A percentile compares a stretch with the other conserved stretches of the same genome.
These are phyloP conservation scores for Aciculoconidium aculeatum DNA, from an alignment of 805 yeast genomes.

Conservation along the genomic window DNA sequence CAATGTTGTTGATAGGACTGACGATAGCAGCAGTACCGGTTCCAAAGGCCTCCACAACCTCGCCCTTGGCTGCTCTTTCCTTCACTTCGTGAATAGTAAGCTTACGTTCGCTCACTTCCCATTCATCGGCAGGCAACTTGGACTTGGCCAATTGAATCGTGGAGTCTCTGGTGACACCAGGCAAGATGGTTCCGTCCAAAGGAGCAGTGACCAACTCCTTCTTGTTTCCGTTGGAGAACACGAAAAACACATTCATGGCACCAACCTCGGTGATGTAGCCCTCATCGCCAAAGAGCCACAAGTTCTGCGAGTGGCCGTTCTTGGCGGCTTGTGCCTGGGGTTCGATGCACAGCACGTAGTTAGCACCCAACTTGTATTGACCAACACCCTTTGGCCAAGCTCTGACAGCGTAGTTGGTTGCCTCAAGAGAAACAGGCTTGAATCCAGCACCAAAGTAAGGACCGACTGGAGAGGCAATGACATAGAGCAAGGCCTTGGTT, in stretches of 20 bases:
- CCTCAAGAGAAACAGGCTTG: constrained; percentile 90
- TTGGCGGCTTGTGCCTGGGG: constrained; percentile 88
- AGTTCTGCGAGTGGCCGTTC: constrained; percentile 90
- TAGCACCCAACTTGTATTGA: constrained; percentile 92
- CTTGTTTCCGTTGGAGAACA: constrained; percentile 75
- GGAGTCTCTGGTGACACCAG: constrained; percentile 97
- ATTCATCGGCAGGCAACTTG: constrained; percentile 64
- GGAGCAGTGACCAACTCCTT: constrained; percentile 95
- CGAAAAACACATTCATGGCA: constrained; percentile 93
- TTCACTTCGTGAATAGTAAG: constrained; percentile 75
- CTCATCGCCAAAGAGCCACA: constrained; percentile 94
- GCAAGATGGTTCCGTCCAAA: constrained; percentile 92
- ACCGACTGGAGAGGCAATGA: constrained; percentile 25
- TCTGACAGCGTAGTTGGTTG: constrained; percentile 92
- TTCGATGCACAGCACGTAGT: constrained; percentile 90
- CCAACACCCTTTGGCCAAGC: constrained; percentile 99
- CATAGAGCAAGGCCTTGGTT: constrained; percentile 19
- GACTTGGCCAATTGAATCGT: constrained; percentile 70
- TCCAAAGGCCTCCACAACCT: constrained; percentile 90
- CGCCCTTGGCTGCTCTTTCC: constrained; percentile 71
- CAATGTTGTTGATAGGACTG: constrained; percentile 84
- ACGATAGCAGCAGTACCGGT: constrained; percentile 98
- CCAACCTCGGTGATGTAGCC: constrained; percentile 90
- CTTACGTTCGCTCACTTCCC: constrained; percentile 81
- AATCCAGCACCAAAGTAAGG: constrained; percentile 72